Evolutionary conservation across 257 asterid genomes (phyloP), one percentile per base, ranked within the genome.

Genomic region (Solanum rostratum): DNA sequence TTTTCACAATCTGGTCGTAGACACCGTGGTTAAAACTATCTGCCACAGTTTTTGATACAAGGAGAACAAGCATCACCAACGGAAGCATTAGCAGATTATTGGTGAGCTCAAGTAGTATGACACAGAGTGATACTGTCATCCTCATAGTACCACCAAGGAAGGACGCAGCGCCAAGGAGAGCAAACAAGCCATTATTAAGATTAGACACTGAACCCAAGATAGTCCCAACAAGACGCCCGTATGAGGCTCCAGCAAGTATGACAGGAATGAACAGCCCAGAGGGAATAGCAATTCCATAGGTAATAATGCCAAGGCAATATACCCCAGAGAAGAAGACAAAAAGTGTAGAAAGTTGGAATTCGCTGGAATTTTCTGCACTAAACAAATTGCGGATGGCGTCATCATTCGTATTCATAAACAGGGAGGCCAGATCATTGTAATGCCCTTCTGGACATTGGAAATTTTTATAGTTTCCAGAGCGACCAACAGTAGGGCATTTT

Each of bases 61-160:
- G 97, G 66, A 96, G 97, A 45, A 96, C 99, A 11, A 96, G 96
- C 99, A 96, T 96, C 87, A 92, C 85, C 49, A 96, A 83, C 1
- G 99, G 99, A 85, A 96, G 98, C 98, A 96, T 96, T 66, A 96
- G 83, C 30, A 96, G 92, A 86, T 93, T 87, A 66, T 96, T 90
- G n/a, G 99, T 96, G 54, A 96, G 95, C 86, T 96, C 99, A 19
- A 96, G 92, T 63, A 96, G 92, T 81, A 96, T 96, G 87, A 96
- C 97, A 69, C 99, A 96, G 2, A 96, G 94, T 2, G 99, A 96
- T 7, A 96, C 99, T 0, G 99, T 96, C 99, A 96, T 96, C 85
- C 99, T 93, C 99, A 96, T 96, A 18, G 99, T 96, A 60, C 99
- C 99, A 60, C 99, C 99, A 20, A 96, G 98, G 89, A 96, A 96